Base-by-base conservation (phyloP, 306 rosid genomes). In the Canavalia gladiata region DNA sequence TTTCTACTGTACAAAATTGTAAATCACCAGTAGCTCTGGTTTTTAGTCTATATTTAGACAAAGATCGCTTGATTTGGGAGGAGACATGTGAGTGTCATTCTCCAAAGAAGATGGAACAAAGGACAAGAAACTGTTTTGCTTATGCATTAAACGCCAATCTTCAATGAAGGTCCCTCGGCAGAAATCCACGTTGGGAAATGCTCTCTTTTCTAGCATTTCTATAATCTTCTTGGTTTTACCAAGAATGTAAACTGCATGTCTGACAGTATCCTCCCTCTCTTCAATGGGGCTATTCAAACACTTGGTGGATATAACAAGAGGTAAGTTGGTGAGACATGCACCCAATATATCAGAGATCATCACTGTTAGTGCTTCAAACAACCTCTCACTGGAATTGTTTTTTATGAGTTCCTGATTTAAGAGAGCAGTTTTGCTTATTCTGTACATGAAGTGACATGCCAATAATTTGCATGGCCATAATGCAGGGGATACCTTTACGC, bases 361-460 rank as follows among this genome's bases (percentile, higher is more conserved):
- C 55, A 25, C 58, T 8, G 45, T 84, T 37, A 91, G 67, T 66
- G 42, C 90, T 55, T 70, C 88, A 42, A 84, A 86, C 77, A 92
- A 43, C 69, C 73, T 72, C 84, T 90, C 90, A 47, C 83, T 54
- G 0, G 69, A 37, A 5, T 25, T 49, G 25, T 65, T 68, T 47
- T 42, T 35, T 45, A 47, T 72, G 81, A 83, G 69, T 71, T 75
- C 86, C 5, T 46, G 81, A 29, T 82, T 87, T 2, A 91, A 77
- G 56, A 89, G 90, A 74, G 82, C 58, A 25, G 91, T 84, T 77
- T 89, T 80, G 83, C 90, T 84, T 76, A 91, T 80, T 90, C 97
- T 90, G 77, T 91, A 95, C 98, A 95, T 90, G 68, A 94, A 86
- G 64, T 92, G 89, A 2, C 95, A 83, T 54, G 94, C 93, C 80